Percentiles rank a stretch among this genome's conserved stretches.
These are phyloP conservation scores for Boletus patriciae DNA, from an alignment of 768 basidiomycete genomes.

Conservation along the genomic window DNA sequence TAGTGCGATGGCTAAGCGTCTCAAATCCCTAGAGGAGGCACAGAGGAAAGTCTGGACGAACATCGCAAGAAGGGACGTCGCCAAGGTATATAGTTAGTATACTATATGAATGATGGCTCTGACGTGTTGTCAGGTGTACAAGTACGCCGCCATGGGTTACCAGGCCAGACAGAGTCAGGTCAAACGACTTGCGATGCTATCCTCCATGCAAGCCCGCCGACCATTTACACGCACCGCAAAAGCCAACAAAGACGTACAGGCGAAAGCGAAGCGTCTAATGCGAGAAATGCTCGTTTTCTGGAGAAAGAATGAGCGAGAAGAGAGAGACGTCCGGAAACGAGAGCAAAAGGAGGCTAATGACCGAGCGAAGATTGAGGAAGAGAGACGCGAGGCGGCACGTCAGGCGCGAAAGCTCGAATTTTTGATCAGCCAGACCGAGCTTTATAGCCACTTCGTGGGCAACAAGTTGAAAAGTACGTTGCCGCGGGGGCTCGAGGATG, in stretches of 20 bases:
- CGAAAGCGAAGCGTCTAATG: constrained; percentile 85
- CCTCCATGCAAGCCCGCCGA: constrained; percentile 74
- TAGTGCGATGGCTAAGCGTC: constrained; percentile 65
- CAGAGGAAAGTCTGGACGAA: constrained; percentile 90
- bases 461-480: constrained; percentile 87
- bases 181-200: constrained; percentile 74
- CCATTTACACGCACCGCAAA: constrained; percentile 76
- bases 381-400: constrained; percentile 88
- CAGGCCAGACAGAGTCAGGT: constrained; percentile 64
- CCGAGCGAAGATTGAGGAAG: constrained; percentile 84
- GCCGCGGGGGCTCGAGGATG: constrained; percentile 12
- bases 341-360: constrained; percentile 94
- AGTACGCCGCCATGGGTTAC: constrained; percentile 67
- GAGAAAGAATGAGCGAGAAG: constrained; percentile 98
- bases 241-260: constrained; percentile 77
- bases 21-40: constrained; percentile 76
- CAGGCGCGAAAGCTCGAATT: constrained; percentile 97
- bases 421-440: constrained; percentile 96
- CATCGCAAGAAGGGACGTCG: constrained; percentile 81
- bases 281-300: constrained; percentile 96
- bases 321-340: constrained; percentile 86
- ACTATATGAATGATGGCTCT: constrained; percentile 2
- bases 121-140: constrained; percentile 61
- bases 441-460: constrained; percentile 98
- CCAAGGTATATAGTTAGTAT: constrained; percentile 52